Conservation (phyloP, 495 filamentous ascomycete genomes). For the Lasiosphaeria miniovina region DNA sequence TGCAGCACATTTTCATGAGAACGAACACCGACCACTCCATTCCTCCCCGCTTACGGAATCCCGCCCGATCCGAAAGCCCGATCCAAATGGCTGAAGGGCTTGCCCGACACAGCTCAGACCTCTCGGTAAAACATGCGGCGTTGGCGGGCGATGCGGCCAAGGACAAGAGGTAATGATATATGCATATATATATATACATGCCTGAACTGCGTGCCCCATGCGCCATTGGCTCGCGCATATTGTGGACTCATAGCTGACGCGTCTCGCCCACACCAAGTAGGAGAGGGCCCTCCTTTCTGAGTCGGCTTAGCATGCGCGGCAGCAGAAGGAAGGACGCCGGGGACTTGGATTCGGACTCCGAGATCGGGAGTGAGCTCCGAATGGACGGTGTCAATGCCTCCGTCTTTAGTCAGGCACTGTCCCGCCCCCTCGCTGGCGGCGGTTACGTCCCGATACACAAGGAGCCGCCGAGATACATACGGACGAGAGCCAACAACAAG, state of each 20-base stretch:
- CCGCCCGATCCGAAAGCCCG: conserved; percentile 51
- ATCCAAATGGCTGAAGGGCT: conserved; percentile 40
- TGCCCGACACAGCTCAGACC: conserved; percentile 39
- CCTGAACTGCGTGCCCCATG: neutral
- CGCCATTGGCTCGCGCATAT: neutral
- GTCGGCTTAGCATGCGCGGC: conserved; percentile 69
- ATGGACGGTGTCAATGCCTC: conserved; percentile 77
- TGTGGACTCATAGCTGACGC: conserved; percentile 10
- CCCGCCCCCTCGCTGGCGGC: conserved; percentile 63
- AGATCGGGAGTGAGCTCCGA: conserved; percentile 61
- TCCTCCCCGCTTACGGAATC: conserved; percentile 61
- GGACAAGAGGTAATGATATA: conserved; percentile 65
- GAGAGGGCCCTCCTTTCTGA: conserved; percentile 88
- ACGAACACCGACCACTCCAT: conserved; percentile 74
- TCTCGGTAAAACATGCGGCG: conserved; percentile 24
- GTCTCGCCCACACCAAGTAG: conserved; percentile 36
- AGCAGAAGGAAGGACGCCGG: conserved; percentile 66
- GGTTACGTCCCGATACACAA: conserved; percentile 87
- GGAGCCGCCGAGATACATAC: conserved; percentile 87
- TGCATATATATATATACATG: conserved; percentile 42
- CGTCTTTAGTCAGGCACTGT: conserved; percentile 57
- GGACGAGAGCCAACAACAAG: conserved; percentile 77
- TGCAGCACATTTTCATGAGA: conserved; percentile 71
- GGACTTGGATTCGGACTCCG: conserved; percentile 67
- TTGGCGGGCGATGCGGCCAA: conserved; percentile 42